These are phyloP conservation scores for Lentinula detonsa DNA, from an alignment of 768 basidiomycete genomes.

Conservation along the genomic window DNA sequence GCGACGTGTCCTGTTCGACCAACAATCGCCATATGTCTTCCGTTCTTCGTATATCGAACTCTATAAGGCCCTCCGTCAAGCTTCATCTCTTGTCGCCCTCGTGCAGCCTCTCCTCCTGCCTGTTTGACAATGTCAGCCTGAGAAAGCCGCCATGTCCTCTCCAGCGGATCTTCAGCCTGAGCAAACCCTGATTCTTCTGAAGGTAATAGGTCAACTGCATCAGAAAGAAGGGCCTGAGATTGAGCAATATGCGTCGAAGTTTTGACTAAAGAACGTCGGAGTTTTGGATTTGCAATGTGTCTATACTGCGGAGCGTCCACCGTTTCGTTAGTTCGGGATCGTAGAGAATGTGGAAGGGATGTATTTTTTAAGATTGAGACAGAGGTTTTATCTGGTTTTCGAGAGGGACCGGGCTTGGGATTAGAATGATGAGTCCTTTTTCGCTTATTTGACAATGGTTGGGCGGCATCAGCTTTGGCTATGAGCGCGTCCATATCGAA, in stretches of 20 bases:
- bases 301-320: slow-evolving; percentile 33
- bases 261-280: slow-evolving; percentile 61
- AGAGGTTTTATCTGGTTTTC: slow-evolving; percentile 36
- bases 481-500: slow-evolving; percentile 63
- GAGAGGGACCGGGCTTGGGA: slow-evolving; percentile 14
- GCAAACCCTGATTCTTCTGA: slow-evolving; percentile 65
- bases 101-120: slow-evolving; percentile 70
- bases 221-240: slow-evolving; percentile 54
- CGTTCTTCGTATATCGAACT: slow-evolving; percentile 85
- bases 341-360: slow-evolving; percentile 63
- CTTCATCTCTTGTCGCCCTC: slow-evolving; percentile 70
- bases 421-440: slow-evolving; percentile 22
- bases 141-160: slow-evolving; percentile 82
- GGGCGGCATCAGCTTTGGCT: slow-evolving; percentile 58
- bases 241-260: slow-evolving; percentile 59
- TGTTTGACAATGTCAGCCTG: slow-evolving; percentile 71
- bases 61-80: slow-evolving; percentile 85
- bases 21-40: slow-evolving; percentile 83
- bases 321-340: slow-evolving; percentile 38
- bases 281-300: slow-evolving; percentile 70
- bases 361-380: slow-evolving; percentile 56
- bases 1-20: slow-evolving; percentile 83
- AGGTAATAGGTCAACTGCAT: slow-evolving; percentile 65
- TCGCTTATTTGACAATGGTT: slow-evolving; percentile 40
- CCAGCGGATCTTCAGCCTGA: slow-evolving; percentile 72